phyloP scores from a whole-genome alignment of 805 yeast genomes.

The Candida endomychidarum region DNA sequence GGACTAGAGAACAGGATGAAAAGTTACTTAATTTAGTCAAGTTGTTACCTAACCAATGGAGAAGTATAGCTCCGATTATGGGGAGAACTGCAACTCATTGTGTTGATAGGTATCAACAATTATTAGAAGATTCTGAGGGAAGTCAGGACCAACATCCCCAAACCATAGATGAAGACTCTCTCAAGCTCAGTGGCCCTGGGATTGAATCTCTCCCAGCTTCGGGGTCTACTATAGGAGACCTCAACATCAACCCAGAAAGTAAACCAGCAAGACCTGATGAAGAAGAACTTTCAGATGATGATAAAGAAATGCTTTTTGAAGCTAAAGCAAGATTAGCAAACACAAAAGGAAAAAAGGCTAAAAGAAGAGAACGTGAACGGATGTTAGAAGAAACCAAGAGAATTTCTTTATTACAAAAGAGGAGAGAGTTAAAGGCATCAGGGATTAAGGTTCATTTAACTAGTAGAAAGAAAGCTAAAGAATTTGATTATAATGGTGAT shows the following conservation, averaged over 20 bases:
- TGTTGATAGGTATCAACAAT: constrained; percentile 76
- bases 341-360: constrained; percentile 93
- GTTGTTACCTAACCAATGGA: constrained; percentile 90
- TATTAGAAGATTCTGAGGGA: constrained; percentile 56
- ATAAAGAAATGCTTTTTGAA: constrained; percentile 89
- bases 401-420: constrained; percentile 71
- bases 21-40: constrained; percentile 64
- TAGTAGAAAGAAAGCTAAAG: constrained; percentile 54
- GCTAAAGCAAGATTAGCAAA: constrained; percentile 90
- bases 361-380: constrained; percentile 82
- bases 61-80: constrained; percentile 77
- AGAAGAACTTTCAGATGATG: constrained; percentile 80
- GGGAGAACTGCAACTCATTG: constrained; percentile 87
- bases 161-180: constrained; percentile 16
- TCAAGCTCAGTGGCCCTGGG: constrained; percentile 52
- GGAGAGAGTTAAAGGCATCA: constrained; percentile 80
- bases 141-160: too few relatives aligned
- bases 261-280: constrained; percentile 81
- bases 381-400: constrained; percentile 76
- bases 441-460: constrained; percentile 59
- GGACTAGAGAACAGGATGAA: constrained; percentile 78
- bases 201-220: constrained; percentile 48
- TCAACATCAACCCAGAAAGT: constrained; percentile 73
- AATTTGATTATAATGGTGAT: constrained; percentile 81
- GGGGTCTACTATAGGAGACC: constrained; percentile 49